Evolutionary conservation across 2,329 filamentous ascomycete species (phyloP).

Genomic region (Gaeumannomyces tritici): DNA sequence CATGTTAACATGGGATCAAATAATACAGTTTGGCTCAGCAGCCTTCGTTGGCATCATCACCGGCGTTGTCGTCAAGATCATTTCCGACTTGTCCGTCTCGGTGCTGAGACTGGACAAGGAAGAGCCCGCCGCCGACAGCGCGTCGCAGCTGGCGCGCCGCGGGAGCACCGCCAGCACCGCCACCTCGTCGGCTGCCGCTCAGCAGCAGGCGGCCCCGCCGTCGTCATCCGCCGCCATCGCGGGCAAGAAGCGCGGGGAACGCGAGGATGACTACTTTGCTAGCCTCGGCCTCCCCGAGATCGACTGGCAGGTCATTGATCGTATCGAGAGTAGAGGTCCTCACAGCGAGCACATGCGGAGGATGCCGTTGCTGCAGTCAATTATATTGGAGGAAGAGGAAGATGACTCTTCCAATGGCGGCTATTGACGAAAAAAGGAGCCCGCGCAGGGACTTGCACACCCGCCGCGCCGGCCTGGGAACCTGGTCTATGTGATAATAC

Average conservation of each 20-base stretch:
- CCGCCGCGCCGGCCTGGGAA: background rate
- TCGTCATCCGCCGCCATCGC: background rate
- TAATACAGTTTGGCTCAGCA: slow-evolving; percentile 48
- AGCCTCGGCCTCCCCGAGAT: slow-evolving; percentile 1
- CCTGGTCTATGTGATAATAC: background rate
- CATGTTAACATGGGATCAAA: background rate
- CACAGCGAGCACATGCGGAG: slow-evolving; percentile 4
- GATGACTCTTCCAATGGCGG: slow-evolving; percentile 1
- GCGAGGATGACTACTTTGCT: slow-evolving; percentile 1
- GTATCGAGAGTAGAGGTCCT: background rate
- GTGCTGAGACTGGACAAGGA: slow-evolving; percentile 29
- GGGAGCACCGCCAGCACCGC: background rate
- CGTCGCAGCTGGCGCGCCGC: background rate
- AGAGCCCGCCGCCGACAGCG: background rate
- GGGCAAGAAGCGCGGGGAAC: background rate
- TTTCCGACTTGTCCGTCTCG: slow-evolving; percentile 44
- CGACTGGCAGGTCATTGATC: slow-evolving; percentile 5
- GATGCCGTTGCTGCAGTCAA: slow-evolving; percentile 5
- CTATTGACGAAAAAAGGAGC: background rate
- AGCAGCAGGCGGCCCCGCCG: background rate
- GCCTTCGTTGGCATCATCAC: slow-evolving; percentile 55
- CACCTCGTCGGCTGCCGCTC: background rate
- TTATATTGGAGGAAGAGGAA: slow-evolving; percentile 4
- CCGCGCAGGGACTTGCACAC: background rate
- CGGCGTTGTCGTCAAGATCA: slow-evolving; percentile 49